Base-by-base conservation (phyloP, 1,284 basidiomycete species). In the Baeospora myosura region DNA sequence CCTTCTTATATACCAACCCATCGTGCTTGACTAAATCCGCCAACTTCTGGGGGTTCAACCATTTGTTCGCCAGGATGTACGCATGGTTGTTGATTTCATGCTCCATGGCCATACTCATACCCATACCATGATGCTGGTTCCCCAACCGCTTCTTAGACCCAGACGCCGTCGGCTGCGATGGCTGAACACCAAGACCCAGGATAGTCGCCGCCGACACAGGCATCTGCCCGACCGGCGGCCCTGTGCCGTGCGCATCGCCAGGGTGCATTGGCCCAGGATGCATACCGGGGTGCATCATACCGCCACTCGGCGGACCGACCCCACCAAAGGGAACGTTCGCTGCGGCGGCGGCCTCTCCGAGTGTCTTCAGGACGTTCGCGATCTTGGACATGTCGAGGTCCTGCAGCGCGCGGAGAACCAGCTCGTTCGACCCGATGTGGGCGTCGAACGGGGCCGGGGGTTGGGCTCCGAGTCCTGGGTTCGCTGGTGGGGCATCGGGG, bases 1-100 rank as follows among this genome's bases (percentile, higher is more conserved):
- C 88, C 57, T 87, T 87, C 60, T 84, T 88, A 58, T 84, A 90
- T 3, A 84, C 71, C 14, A 90, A 69, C 22, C 86, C 87, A 89
- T 42, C 23, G 43, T 14, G 28, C 12, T 40, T 56, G 12, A 38
- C 40, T 25, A 46, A 46, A 46, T 84, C 77, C 5, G 74, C 69
- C 12, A 88, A 62, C 55, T 86, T 83, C 5, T 61, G 61, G 2
- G 82, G 67, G 47, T 71, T 78, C 61, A 88, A 65, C 85, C 85
- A 88, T 54, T 81, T 87, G 39, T 74, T 86, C 3, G 83, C 76
- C 22, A 73, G 64, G 4, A 76, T 52, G 45, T 72, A 58, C 0
- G 72, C 70, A 47, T 81, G 75, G 22, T 68, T 47, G 37, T 64
- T 48, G 18, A 14, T 58, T 42, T 33, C 8, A 46, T 42, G 11